Evolutionary conservation across 495 filamentous ascomycete genomes (phyloP).

Genomic region (Xylaria grammica): DNA sequence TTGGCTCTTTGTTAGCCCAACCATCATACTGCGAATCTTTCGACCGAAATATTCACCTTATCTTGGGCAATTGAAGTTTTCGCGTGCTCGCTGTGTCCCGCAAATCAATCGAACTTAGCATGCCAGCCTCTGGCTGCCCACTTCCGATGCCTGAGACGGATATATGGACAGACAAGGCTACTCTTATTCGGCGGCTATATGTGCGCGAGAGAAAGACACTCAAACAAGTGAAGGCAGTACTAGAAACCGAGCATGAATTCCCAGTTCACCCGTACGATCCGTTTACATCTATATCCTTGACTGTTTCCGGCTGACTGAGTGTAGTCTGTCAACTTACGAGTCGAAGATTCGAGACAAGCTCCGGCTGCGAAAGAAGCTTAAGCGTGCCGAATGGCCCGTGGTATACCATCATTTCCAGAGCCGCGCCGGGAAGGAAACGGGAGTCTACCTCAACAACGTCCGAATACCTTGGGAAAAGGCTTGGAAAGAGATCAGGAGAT

Average conservation of each 20-base stretch:
- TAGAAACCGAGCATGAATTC: background rate
- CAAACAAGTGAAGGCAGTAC: background rate
- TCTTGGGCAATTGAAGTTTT: too few species aligned
- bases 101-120: too few species aligned
- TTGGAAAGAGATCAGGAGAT: conserved; percentile 6
- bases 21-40: too few species aligned
- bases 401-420: background rate
- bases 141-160: too few species aligned
- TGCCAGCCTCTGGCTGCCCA: too few species aligned
- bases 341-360: background rate
- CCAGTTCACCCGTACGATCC: background rate
- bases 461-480: background rate
- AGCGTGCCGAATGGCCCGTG: background rate
- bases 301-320: background rate
- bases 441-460: background rate
- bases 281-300: background rate
- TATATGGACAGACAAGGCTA: background rate
- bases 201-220: background rate
- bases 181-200: background rate
- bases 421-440: background rate
- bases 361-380: background rate
- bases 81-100: too few species aligned
- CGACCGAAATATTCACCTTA: too few species aligned
- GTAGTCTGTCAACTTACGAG: background rate
- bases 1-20: too few species aligned